phyloP scores from a whole-genome alignment of 805 yeast genomes.

The Scheffersomyces coipomensis region DNA sequence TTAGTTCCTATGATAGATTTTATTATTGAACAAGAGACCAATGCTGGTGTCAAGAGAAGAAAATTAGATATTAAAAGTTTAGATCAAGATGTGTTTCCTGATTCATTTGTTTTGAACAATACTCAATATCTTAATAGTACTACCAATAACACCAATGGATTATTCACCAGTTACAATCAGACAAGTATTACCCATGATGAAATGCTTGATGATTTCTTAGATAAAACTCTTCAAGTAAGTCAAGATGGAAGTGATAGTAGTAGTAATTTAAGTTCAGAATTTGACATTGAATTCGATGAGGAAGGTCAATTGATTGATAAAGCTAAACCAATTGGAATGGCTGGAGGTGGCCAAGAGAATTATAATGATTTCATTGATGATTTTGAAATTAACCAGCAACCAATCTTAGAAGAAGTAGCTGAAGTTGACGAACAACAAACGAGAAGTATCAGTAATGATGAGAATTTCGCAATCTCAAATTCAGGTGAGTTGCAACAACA shows the following conservation, averaged over 20 bases:
- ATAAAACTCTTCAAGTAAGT: not conserved
- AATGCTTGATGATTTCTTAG: not conserved
- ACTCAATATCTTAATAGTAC: not conserved
- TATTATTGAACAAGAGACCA: slow-evolving; percentile 5
- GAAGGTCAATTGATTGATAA: slow-evolving; percentile 3
- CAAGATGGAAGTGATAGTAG: no score
- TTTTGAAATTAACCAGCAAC: not conserved
- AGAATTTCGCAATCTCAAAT: not conserved
- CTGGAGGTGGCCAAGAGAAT: not conserved
- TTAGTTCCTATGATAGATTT: slow-evolving; percentile 12
- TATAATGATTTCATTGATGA: not conserved
- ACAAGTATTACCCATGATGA: not conserved
- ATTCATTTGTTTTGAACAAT: not conserved
- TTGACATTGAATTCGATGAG: slow-evolving; percentile 2
- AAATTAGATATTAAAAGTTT: slow-evolving; percentile 12
- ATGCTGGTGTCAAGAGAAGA: slow-evolving; percentile 11
- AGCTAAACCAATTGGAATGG: not conserved
- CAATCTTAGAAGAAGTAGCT: not conserved
- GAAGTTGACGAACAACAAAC: not conserved
- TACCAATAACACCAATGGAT: not conserved
- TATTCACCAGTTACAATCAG: not conserved
- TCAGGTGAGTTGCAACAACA: not conserved
- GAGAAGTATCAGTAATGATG: slow-evolving; percentile 3
- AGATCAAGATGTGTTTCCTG: slow-evolving; percentile 13
- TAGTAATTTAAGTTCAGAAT: not conserved